Evolutionary conservation across 768 basidiomycete species (phyloP).

Genomic region (Phanerochaete carnosa): DNA sequence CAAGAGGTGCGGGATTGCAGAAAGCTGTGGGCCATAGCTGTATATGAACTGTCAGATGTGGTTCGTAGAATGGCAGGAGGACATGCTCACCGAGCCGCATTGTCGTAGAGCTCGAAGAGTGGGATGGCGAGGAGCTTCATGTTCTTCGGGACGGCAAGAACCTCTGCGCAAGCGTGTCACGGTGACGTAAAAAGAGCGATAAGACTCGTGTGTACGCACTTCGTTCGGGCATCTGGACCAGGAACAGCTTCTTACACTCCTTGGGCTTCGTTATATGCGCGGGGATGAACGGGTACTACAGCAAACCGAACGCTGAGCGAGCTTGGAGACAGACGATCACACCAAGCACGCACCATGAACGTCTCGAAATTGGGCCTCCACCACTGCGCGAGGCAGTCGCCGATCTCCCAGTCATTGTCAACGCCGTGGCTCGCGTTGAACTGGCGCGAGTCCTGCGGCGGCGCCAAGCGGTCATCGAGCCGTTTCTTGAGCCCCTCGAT

Average conservation of each 20-base stretch:
- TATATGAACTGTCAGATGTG: background rate
- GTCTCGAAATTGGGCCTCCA: constrained; percentile 99
- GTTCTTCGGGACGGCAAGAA: constrained; percentile 95
- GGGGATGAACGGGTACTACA: constrained; percentile 88
- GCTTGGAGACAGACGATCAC: background rate
- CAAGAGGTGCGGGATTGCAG: constrained; percentile 88
- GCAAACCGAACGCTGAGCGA: background rate
- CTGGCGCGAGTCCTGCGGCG: constrained; percentile 66
- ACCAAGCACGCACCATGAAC: constrained; percentile 75
- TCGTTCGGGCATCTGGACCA: constrained; percentile 92
- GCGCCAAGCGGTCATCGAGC: constrained; percentile 86
- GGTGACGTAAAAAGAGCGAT: background rate
- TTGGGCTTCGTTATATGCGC: constrained; percentile 98
- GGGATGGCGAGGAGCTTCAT: constrained; percentile 99
- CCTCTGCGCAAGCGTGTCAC: constrained; percentile 50
- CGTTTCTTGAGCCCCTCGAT: constrained; percentile 85
- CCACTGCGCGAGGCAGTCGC: constrained; percentile 97
- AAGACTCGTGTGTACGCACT: constrained; percentile 51
- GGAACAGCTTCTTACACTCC: constrained; percentile 94
- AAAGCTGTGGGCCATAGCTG: constrained; percentile 90
- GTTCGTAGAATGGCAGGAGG: background rate
- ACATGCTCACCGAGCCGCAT: constrained; percentile 73
- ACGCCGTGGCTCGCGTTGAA: constrained; percentile 75
- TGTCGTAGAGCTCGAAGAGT: constrained; percentile 96
- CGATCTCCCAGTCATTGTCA: constrained; percentile 93